Evolutionary conservation across 495 filamentous ascomycete species (phyloP).

Genomic region (Aspergillus ostianus): DNA sequence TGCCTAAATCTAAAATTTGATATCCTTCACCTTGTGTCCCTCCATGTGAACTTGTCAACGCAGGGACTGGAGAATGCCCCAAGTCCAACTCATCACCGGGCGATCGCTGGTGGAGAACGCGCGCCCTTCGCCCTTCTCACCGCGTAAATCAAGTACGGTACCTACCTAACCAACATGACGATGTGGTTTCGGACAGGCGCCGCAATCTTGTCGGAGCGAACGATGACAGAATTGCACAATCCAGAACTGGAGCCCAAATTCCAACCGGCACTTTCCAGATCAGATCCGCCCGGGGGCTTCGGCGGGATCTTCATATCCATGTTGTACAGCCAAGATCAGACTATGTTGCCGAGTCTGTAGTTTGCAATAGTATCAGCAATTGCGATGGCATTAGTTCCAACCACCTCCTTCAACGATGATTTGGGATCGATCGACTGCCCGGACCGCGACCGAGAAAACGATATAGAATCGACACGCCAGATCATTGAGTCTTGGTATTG

Average conservation of each 20-base stretch:
- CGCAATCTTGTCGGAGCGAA: not conserved
- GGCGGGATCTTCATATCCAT: constrained; percentile 1
- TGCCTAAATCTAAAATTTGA: constrained; percentile 8
- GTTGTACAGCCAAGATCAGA: constrained; percentile 17
- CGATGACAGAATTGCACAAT: not conserved
- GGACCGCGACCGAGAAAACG: not conserved
- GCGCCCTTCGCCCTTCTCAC: not conserved
- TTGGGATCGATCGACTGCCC: not conserved
- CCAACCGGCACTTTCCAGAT: not conserved
- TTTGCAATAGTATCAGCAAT: constrained; percentile 6
- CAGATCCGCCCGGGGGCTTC: not conserved
- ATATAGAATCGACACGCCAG: not conserved
- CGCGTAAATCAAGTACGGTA: too few species aligned
- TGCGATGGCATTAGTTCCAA: not conserved
- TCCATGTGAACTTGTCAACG: not conserved
- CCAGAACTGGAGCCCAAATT: too few species aligned
- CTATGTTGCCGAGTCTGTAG: constrained; percentile 15
- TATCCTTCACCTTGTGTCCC: not conserved
- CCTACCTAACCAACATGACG: not conserved
- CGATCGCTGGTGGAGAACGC: constrained; percentile 9
- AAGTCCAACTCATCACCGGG: constrained; percentile 12
- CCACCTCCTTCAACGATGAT: not conserved
- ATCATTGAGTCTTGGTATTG: not conserved
- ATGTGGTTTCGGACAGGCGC: not conserved
- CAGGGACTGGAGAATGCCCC: not conserved